Evolutionary conservation across 192 early-diverging fungal species (phyloP), one percentile per base, ranked within the genome.

Genomic region (Backusella mclennaniae): DNA sequence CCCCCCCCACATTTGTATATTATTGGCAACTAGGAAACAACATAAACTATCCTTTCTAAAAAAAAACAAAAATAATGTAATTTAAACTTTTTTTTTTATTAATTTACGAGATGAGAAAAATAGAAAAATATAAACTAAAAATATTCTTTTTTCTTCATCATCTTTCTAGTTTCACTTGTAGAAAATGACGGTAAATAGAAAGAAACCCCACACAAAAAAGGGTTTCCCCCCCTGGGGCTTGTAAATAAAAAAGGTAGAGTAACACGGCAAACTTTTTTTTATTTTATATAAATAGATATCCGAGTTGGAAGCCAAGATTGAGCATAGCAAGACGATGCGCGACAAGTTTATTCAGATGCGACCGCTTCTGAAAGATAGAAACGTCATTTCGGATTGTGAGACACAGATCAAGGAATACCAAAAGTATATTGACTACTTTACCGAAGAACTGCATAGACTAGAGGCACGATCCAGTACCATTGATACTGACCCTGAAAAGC

Each of bases 301-400:
- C 19, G 83, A 87, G 19, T 6, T 86, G 19, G 74, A 85, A 15
- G 59, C 71, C 11, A 85, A 75, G 73, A 85, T 86, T 29, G 79
- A 77, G 36, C 66, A 76, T 31, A 77, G 80, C 59, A 67, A 75
- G 41, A 76, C 85, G 49, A 79, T 87, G 77, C 81, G 80, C 19
- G 76, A 84, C 71, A 84, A 79, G 46, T 86, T 84, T 41, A 80
- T 85, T 52, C 79, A 90, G 67, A 89, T 94, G 85, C 82, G 89
- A 7, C 66, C 69, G 8, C 71, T 85, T 71, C 78, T 93, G 19
- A 87, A 74, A 38, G 92, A 91, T 79, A 66, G 79, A 38, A 91
- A 86, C 73, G 90, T 88, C 53, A 84, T 86, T 39, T 90, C 93
- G 73, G 89, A 95, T 77, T 96, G 95, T 77, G 92, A 97, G 81